Percentiles rank a stretch among this genome's conserved stretches.
Conservation (phyloP, 1,284 basidiomycete species). For the Apiotrichum porosum region DNA sequence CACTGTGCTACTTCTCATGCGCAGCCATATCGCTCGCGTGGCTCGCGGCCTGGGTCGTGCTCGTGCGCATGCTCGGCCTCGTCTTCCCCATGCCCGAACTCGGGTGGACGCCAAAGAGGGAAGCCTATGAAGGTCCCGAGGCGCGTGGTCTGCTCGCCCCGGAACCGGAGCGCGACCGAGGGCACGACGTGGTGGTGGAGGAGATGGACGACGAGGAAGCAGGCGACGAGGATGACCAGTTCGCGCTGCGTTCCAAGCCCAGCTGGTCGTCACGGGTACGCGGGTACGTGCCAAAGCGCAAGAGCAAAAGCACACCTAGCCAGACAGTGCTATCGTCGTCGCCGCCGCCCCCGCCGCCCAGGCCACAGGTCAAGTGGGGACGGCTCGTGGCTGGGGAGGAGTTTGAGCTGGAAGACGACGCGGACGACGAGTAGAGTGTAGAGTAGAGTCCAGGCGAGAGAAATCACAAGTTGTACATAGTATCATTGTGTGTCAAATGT, state of each 20-base stretch:
- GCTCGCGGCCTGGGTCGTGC: slow-evolving; percentile 29
- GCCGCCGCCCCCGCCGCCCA: too few species aligned
- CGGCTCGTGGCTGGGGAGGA: slow-evolving; percentile 37
- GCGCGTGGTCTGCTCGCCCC: too few species aligned
- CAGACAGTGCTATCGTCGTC: too few species aligned
- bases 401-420: slow-evolving; percentile 35
- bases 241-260: neutral
- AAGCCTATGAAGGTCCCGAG: too few species aligned
- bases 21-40: slow-evolving; percentile 26
- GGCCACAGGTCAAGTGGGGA: slow-evolving; percentile 28
- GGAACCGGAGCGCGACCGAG: too few species aligned
- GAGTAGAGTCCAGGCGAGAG: too few species aligned
- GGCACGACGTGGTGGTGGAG: neutral
- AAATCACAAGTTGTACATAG: too few species aligned
- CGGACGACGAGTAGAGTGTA: slow-evolving; percentile 13
- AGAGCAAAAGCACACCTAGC: too few species aligned
- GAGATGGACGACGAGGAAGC: neutral
- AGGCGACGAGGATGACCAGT: slow-evolving; percentile 1
- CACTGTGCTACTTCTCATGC: slow-evolving; percentile 21
- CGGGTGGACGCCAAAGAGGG: neutral
- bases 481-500: too few species aligned
- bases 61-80: slow-evolving; percentile 28
- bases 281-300: too few species aligned
- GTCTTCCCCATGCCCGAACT: slow-evolving; percentile 33
- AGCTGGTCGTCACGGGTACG: too few species aligned